Percentiles rank a stretch among this genome's conserved stretches.
Evolutionary conservation across 139 green algal species (phyloP).

Genomic region (Yamagishiella unicocca): DNA sequence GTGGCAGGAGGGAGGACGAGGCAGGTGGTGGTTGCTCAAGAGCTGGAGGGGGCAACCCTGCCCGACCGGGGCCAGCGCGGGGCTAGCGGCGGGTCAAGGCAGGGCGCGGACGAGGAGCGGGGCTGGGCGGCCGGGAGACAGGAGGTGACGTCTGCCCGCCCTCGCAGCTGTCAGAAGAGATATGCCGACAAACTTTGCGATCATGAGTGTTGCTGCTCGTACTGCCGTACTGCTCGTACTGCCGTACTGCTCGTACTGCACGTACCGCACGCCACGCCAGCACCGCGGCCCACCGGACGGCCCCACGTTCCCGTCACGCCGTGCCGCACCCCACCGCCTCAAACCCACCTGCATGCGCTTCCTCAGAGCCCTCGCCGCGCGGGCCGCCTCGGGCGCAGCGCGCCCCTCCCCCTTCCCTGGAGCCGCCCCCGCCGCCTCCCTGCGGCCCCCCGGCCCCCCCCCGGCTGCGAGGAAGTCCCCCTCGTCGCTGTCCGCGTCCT

Average conservation of each 20-base stretch:
- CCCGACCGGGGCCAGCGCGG: no score
- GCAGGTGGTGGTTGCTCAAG: no score
- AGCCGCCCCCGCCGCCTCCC: neutral
- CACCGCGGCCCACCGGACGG: neutral
- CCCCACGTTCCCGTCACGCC: neutral
- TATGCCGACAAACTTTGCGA: neutral
- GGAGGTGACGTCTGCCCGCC: no score
- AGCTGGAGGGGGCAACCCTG: no score
- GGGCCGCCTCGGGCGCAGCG: no score
- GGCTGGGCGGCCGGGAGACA: no score
- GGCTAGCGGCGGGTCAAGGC: no score
- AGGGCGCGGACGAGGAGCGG: no score
- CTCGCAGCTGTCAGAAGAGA: neutral
- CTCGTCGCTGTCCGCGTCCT: neutral
- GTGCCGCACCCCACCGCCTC: neutral
- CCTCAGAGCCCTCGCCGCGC: neutral
- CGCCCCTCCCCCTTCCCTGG: no score
- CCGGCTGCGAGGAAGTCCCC: neutral
- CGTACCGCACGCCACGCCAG: neutral
- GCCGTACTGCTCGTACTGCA: neutral
- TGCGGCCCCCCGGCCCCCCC: neutral
- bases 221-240: neutral
- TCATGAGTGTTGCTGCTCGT: neutral
- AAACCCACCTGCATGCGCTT: neutral
- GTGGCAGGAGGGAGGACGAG: no score